Evolutionary conservation across 768 basidiomycete species (phyloP), one percentile per base, ranked within the genome.

Genomic region (Lentinula raphanica): DNA sequence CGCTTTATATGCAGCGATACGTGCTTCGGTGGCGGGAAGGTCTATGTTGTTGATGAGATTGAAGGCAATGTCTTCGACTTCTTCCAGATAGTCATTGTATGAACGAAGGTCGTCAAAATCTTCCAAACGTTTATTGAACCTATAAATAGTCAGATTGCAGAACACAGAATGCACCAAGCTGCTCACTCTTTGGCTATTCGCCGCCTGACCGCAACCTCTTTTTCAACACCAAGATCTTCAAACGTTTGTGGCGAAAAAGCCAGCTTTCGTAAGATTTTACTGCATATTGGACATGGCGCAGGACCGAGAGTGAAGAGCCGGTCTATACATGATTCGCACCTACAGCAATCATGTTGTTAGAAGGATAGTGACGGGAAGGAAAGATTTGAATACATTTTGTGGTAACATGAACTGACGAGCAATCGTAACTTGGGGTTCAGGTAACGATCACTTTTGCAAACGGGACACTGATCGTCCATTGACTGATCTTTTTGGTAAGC

Each of bases 241-340:
- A 96, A 97, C 4, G 94, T 95, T 68, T 96, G 94, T 0, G 94
- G 92, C 15, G 86, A 90, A 68, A 98, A 99, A n/a, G 92, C 92
- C 25, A 94, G 81, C 68, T 98, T 98, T 19, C 97, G 76, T 51
- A 98, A 79, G 17, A 90, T 83, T 66, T 87, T 91, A 54, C 82
- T 84, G 71, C 97, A 99, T 58, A 94, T 86, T 17, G 97, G 97
- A 78, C 97, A 98, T 3, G 93, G 93, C 2, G 94, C 94, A 2
- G 97, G 95, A 2, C 96, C 95, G 3, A 98, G 82, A 1, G 94
- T 96, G 72, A 96, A 99, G 39, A 98, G 71, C 7, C 95, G 85
- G 71, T 98, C 97, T 66, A 99, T 97, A 71, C 97, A 99, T 1
- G 92, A 93, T 76, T 98, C 96, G 75, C 97, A 98, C 92, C 94